A percentile compares a stretch with the other conserved stretches of the same genome.
These are phyloP conservation scores for Botrytis galanthina DNA, from an alignment of 2,329 filamentous ascomycete species.

Conservation along the genomic window DNA sequence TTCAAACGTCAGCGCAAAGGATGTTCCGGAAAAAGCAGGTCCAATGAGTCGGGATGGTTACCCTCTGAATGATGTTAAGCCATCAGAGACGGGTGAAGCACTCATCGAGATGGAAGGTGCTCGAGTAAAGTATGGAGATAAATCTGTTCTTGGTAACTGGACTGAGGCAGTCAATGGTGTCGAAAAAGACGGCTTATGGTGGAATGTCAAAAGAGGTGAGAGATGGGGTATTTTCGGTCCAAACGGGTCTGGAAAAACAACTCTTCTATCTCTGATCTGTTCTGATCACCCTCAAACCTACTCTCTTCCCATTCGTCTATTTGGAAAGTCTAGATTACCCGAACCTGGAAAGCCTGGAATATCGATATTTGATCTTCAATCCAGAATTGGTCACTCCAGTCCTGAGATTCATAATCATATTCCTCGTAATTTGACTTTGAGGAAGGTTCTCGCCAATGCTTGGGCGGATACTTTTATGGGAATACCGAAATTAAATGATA, in stretches of 20 bases:
- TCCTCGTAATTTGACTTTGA: slow-evolving; percentile 70
- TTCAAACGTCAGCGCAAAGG: no score
- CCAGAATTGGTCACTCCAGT: slow-evolving; percentile 85
- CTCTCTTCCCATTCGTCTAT: slow-evolving; percentile 80
- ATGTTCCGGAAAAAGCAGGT: neutral
- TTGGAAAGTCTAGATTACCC: slow-evolving; percentile 78
- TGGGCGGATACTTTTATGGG: slow-evolving; percentile 86
- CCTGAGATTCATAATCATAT: slow-evolving; percentile 95
- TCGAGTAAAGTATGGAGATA: slow-evolving; percentile 74
- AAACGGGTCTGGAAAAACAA: slow-evolving; percentile 95
- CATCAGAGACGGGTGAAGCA: slow-evolving; percentile 56
- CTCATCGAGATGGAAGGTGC: slow-evolving; percentile 87
- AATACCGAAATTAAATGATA: slow-evolving; percentile 60
- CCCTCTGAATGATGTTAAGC: slow-evolving; percentile 22
- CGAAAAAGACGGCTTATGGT: slow-evolving; percentile 63
- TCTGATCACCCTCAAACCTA: slow-evolving; percentile 97
- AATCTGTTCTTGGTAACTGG: slow-evolving; percentile 80
- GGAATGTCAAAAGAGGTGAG: slow-evolving; percentile 79
- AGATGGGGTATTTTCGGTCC: slow-evolving; percentile 91
- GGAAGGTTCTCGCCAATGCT: slow-evolving; percentile 76
- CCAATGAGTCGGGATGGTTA: slow-evolving; percentile 33
- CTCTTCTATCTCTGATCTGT: slow-evolving; percentile 84
- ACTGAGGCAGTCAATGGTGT: slow-evolving; percentile 52
- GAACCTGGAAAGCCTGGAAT: slow-evolving; percentile 66
- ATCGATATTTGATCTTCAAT: slow-evolving; percentile 89